These are phyloP conservation scores for Wickerhamiella qilinensis DNA, from an alignment of 805 yeast species.

Conservation along the genomic window DNA sequence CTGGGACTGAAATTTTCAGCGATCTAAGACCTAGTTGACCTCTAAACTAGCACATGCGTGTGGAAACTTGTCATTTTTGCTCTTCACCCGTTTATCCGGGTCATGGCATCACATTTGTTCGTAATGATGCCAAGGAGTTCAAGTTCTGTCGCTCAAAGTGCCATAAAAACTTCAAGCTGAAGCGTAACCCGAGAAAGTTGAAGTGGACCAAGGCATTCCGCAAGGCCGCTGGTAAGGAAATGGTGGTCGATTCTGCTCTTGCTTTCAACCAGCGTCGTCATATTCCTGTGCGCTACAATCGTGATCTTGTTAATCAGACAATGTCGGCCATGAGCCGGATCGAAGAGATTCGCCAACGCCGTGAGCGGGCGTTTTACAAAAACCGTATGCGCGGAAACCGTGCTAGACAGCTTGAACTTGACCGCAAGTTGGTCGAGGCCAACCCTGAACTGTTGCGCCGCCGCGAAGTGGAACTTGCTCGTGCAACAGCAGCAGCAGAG, in stretches of 20 bases:
- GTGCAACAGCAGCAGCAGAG: conserved; percentile 38
- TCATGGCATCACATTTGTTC: conserved; percentile 93
- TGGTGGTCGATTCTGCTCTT: conserved; percentile 91
- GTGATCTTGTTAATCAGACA: conserved; percentile 89
- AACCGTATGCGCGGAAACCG: conserved; percentile 97
- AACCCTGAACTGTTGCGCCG: conserved; percentile 80
- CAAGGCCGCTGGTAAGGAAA: conserved; percentile 96
- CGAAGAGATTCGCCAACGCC: conserved; percentile 86
- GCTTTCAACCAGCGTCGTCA: conserved; percentile 96
- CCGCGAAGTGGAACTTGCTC: conserved; percentile 85
- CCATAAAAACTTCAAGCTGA: conserved; percentile 92
- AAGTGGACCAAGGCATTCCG: conserved; percentile 98
- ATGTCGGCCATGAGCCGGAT: conserved; percentile 90
- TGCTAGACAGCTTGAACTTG: conserved; percentile 69
- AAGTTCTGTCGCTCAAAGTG: conserved; percentile 96
- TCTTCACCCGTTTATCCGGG: conserved; percentile 92
- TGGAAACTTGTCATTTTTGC: conserved; percentile 78
- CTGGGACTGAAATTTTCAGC: not conserved
- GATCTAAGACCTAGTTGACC: not conserved
- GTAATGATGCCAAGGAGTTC: conserved; percentile 96
- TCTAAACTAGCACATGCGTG: conserved; percentile 18
- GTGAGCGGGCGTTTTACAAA: conserved; percentile 98
- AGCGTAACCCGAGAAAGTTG: conserved; percentile 95
- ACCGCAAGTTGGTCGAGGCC: conserved; percentile 72
- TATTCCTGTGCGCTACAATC: conserved; percentile 93